Conservation (phyloP, 345 rosid species). For the Corchorus olitorius region DNA sequence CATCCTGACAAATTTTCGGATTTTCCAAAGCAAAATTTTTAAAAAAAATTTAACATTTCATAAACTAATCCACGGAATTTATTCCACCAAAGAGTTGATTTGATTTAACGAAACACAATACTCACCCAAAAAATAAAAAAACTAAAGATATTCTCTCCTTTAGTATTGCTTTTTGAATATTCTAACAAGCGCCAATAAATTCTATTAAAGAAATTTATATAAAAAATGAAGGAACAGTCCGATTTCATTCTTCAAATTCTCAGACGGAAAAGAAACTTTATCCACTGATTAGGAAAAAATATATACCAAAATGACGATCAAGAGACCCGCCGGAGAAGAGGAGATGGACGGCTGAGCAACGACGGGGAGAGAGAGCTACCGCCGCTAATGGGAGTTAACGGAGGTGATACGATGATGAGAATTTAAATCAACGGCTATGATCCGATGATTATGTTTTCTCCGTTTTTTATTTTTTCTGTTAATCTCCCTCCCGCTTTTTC, state of each 20-base stretch:
- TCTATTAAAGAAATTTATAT: background rate
- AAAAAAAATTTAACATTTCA: background rate
- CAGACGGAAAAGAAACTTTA: background rate
- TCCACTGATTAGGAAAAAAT: background rate
- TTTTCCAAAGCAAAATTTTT: background rate
- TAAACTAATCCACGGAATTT: background rate
- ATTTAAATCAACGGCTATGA: conserved; percentile 4
- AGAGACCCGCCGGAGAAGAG: conserved; percentile 28
- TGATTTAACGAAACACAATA: background rate
- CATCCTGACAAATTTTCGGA: background rate
- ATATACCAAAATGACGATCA: background rate
- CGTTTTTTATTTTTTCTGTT: background rate
- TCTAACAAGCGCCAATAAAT: background rate
- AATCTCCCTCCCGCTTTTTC: conserved; percentile 10
- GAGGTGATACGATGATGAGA: conserved; percentile 1
- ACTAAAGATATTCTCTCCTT: background rate
- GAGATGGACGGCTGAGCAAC: conserved; percentile 28
- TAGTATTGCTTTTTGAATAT: background rate
- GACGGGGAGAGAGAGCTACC: conserved; percentile 16
- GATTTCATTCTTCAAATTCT: background rate
- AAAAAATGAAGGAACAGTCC: background rate
- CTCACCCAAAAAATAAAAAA: background rate
- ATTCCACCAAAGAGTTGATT: background rate
- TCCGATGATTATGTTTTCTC: background rate
- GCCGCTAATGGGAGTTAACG: conserved; percentile 21